Evolutionary conservation across 2,329 filamentous ascomycete genomes (phyloP).

Genomic region (Pezicula carpinea): DNA sequence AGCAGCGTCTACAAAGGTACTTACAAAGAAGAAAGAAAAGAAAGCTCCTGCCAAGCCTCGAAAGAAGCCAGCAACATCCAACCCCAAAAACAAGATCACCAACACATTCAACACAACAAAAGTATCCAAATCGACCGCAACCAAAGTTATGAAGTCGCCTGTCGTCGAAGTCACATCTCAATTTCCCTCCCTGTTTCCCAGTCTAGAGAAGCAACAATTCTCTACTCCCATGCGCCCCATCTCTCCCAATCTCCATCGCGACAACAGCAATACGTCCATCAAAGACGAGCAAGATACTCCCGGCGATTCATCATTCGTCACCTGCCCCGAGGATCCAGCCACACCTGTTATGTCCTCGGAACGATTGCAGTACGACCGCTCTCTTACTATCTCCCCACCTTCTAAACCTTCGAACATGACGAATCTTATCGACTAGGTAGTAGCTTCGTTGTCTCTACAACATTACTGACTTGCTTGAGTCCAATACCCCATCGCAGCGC

Average conservation of each 20-base stretch:
- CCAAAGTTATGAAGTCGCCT: slow-evolving; percentile 5
- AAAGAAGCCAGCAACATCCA: slow-evolving; percentile 20
- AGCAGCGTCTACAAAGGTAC: background rate
- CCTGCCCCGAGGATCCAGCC: background rate
- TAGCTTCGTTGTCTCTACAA: too few relatives aligned
- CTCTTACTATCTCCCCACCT: background rate
- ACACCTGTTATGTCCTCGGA: background rate
- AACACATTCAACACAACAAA: slow-evolving; percentile 23
- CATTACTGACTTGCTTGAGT: too few relatives aligned
- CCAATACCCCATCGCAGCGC: too few relatives aligned
- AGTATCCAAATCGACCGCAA: slow-evolving; percentile 9
- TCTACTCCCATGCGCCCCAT: slow-evolving; percentile 15
- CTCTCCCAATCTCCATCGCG: slow-evolving; percentile 17
- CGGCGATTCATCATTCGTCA: background rate
- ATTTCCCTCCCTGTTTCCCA: slow-evolving; percentile 13
- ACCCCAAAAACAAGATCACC: slow-evolving; percentile 22
- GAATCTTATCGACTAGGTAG: background rate
- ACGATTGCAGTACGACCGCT: background rate
- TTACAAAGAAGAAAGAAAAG: slow-evolving; percentile 15
- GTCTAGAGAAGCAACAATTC: slow-evolving; percentile 9
- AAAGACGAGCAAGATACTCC: background rate
- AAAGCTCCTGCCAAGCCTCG: slow-evolving; percentile 11
- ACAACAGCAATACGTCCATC: slow-evolving; percentile 15
- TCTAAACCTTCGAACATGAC: background rate
- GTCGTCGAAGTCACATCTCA: background rate